phyloP scores from a whole-genome alignment of 495 filamentous ascomycete genomes.

The Bombardia bombarda region DNA sequence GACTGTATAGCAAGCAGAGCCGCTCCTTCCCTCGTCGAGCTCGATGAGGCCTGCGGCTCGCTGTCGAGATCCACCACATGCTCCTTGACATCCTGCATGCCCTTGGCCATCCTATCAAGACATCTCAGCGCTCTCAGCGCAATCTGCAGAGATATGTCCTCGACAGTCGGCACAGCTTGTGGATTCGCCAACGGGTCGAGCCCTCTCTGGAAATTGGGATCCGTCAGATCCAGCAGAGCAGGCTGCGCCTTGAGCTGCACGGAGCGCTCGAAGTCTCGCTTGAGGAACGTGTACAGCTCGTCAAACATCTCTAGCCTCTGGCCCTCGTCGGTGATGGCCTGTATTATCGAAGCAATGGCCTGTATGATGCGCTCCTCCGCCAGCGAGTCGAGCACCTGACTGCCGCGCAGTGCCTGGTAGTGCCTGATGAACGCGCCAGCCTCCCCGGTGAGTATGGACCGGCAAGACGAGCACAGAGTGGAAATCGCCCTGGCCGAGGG shows the following conservation, averaged over 20 bases:
- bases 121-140: constrained; percentile 63
- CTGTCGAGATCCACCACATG: constrained; percentile 57
- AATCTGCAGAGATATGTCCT: constrained; percentile 42
- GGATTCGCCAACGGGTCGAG: constrained; percentile 15
- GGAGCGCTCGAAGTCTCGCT: constrained; percentile 45
- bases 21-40: no score
- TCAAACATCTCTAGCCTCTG: constrained; percentile 54
- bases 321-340: constrained; percentile 60
- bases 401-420: constrained; percentile 55
- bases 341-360: constrained; percentile 77
- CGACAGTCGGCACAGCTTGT: constrained; percentile 11
- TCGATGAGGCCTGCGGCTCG: constrained; percentile 14
- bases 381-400: constrained; percentile 52
- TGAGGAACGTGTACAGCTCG: constrained; percentile 57
- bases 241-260: constrained; percentile 27
- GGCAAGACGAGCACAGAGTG: constrained; percentile 73
- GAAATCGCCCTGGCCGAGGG: constrained; percentile 75
- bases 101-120: constrained; percentile 68
- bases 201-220: constrained; percentile 24
- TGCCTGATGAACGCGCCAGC: constrained; percentile 70
- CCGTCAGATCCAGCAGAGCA: constrained; percentile 22
- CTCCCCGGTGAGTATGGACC: constrained; percentile 59
- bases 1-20: no score
- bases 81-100: constrained; percentile 67
- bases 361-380: constrained; percentile 77